Conservation (phyloP, 2,329 filamentous ascomycete genomes). For the Dendryphion nanum region DNA sequence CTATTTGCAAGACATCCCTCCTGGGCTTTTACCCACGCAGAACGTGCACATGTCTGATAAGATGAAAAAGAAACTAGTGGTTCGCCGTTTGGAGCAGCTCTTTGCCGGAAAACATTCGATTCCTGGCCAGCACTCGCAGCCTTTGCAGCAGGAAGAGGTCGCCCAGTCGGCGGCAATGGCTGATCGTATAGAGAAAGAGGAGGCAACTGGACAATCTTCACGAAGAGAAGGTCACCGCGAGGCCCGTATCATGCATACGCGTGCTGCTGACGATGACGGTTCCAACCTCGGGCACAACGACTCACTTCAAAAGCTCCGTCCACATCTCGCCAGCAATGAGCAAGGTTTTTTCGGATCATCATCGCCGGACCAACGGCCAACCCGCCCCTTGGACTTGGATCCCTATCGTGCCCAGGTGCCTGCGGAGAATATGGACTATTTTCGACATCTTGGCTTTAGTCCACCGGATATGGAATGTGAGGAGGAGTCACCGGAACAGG, state of each 20-base stretch:
- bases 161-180: constrained; percentile 54
- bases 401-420: constrained; percentile 74
- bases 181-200: constrained; percentile 43
- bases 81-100: constrained; percentile 73
- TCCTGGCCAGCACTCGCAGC: constrained; percentile 47
- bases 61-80: constrained; percentile 74
- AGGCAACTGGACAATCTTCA: constrained; percentile 38
- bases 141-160: constrained; percentile 57
- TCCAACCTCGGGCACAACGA: constrained; percentile 13
- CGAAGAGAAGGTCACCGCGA: constrained; percentile 45
- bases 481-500: constrained; percentile 55
- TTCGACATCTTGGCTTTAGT: constrained; percentile 69
- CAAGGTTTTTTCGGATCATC: constrained; percentile 27
- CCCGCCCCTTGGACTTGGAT: constrained; percentile 73
- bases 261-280: constrained; percentile 12
- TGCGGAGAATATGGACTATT: constrained; percentile 75
- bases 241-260: constrained; percentile 44
- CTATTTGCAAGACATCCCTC: constrained; percentile 71
- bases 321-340: constrained; percentile 16
- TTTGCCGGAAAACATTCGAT: constrained; percentile 68
- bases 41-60: constrained; percentile 64
- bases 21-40: constrained; percentile 63
- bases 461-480: constrained; percentile 57
- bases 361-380: constrained; percentile 70
- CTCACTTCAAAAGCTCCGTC: constrained; percentile 15